Base-by-base conservation (phyloP, 1,284 basidiomycete genomes). In the Irpex lacteus region DNA sequence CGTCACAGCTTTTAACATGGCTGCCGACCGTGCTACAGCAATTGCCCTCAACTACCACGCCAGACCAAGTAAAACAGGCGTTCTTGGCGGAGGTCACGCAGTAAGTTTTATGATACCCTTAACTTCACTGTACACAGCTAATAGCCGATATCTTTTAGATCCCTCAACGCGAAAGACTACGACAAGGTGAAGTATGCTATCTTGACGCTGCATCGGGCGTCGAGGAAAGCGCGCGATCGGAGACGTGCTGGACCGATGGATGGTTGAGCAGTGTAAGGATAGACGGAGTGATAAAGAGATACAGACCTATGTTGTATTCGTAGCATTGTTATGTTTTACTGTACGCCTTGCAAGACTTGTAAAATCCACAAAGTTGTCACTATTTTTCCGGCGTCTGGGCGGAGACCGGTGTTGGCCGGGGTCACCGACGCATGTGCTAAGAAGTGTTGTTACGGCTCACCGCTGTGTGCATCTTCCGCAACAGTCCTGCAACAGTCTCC, bases 141-240 rank as follows among this genome's bases (percentile, higher is more conserved):
- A 18, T 55, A 3, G 58, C n/a, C 34, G 53, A 37, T 15, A 13
- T 58, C 37, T n/a, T 26, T 57, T 71, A 94, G 93, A 65, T 84
- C 88, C 2, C 77, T 94, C 60, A 85, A 85, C 63, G 77, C 78
- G 1, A 80, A 81, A 62, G 85, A 92, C 71, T 85, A 84, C 64
- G 91, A 94, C 72, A 90, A 89, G 71, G 87, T 94, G 66, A 95
- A 94, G 76, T 88, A 90, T 69, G 87, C 89, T 0, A 82, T 95
- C 63, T 76, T 89, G 52, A 71, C 76, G 19, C 78, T 92, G 55
- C 86, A 89, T 71, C 82, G 90, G 61, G 83, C 85, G 18, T 89
- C 89, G 38, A 82, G 87, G 60, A 91, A 90, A 73, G 81, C 84
- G 60, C 83, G 88, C 44, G 90, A 91, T 65, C 81, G 90, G 70